Evolutionary conservation across 768 basidiomycete genomes (phyloP).

Genomic region (Termitomyces heimii): DNA sequence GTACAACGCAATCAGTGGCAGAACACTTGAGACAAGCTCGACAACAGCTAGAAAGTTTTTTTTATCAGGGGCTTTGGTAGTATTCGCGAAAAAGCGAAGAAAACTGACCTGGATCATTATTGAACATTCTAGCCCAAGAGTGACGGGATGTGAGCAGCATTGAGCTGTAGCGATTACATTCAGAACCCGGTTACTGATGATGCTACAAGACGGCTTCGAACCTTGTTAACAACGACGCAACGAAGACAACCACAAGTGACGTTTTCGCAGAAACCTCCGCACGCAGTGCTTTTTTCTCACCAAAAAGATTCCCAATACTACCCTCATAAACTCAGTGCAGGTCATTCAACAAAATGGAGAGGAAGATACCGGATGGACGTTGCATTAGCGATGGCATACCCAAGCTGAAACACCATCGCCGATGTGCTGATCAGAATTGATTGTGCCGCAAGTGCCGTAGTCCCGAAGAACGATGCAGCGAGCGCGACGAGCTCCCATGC

Average conservation of each 20-base stretch:
- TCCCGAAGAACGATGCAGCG: too few species aligned
- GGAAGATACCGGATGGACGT: not conserved
- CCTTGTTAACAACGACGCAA: not conserved
- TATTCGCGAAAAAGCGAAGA: not conserved
- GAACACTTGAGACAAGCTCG: constrained; percentile 37
- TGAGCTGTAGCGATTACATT: not conserved
- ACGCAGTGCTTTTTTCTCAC: constrained; percentile 1
- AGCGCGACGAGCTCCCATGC: constrained; percentile 84
- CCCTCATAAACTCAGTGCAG: not conserved
- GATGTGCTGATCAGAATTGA: not conserved
- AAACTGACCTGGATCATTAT: constrained; percentile 1
- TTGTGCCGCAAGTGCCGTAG: not conserved
- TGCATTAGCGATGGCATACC: not conserved
- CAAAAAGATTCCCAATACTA: constrained; percentile 4
- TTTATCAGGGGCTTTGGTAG: not conserved
- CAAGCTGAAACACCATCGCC: not conserved
- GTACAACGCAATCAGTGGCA: constrained; percentile 16
- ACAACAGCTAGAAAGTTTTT: constrained; percentile 23
- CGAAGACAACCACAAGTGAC: not conserved
- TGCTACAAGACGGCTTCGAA: not conserved
- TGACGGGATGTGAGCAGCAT: not conserved
- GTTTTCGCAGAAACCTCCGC: constrained; percentile 2
- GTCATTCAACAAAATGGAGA: not conserved
- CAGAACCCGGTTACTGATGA: too few species aligned
- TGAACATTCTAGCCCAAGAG: constrained; percentile 6